These are phyloP conservation scores for Melastoma malabathricum DNA, from an alignment of 345 rosid species.

Conservation along the genomic window DNA sequence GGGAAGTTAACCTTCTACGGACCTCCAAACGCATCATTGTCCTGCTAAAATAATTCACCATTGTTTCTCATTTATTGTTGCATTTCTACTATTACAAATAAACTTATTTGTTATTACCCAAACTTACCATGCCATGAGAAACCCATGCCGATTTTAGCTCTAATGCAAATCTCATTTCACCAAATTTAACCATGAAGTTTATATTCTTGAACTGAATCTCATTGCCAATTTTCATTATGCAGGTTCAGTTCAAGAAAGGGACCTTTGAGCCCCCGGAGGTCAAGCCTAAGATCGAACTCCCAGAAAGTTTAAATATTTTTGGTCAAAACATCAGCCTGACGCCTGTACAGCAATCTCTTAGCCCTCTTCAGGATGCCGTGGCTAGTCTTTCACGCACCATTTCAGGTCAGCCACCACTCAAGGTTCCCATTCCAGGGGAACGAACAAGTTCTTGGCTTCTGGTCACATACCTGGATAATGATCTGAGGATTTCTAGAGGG, in stretches of 20 bases:
- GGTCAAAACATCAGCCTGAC: constrained; percentile 64
- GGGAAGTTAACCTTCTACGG: too few species aligned
- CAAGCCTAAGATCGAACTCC: constrained; percentile 62
- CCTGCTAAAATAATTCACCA: too few species aligned
- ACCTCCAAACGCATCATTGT: too few species aligned
- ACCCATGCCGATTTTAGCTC: too few species aligned
- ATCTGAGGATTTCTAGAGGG: constrained; percentile 83
- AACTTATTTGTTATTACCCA: too few species aligned
- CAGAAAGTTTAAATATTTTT: constrained; percentile 42
- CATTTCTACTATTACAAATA: too few species aligned
- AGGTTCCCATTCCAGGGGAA: constrained; percentile 69
- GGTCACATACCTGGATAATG: constrained; percentile 73
- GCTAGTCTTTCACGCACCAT: constrained; percentile 51
- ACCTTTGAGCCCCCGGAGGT: constrained; percentile 70
- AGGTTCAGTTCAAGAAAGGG: constrained; percentile 91
- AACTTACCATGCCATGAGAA: too few species aligned
- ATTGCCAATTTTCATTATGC: constrained; percentile 2
- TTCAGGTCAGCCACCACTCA: constrained; percentile 76
- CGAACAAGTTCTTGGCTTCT: constrained; percentile 73
- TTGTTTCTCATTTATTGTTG: too few species aligned
- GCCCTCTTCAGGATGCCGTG: constrained; percentile 64
- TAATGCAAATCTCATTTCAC: too few species aligned
- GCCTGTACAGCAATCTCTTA: constrained; percentile 61
- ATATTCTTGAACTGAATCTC: neutral
- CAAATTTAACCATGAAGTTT: neutral